Conservation (phyloP, 2,329 filamentous ascomycete species). For the Fusarium kyushuense region DNA sequence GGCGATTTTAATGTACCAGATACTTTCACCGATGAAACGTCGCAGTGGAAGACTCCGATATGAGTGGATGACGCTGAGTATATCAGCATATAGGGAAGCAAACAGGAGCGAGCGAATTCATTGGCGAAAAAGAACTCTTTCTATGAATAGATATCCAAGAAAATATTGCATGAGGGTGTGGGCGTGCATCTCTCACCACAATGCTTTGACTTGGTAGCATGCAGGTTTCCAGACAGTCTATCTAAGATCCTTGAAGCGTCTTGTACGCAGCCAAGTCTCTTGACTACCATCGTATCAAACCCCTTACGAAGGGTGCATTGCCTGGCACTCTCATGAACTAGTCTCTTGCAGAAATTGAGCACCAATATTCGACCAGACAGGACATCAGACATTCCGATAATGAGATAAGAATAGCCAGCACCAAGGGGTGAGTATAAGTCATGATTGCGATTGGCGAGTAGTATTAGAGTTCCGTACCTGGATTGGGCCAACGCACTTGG, state of each 20-base stretch:
- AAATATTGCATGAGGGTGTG: slow-evolving; percentile 24
- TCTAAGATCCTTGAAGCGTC: slow-evolving; percentile 19
- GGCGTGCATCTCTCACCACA: slow-evolving; percentile 8
- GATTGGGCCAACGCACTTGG: slow-evolving; percentile 18
- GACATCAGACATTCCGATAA: not conserved
- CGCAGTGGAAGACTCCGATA: slow-evolving; percentile 1
- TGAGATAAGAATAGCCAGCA: slow-evolving; percentile 21
- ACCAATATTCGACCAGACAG: not conserved
- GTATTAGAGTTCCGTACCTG: slow-evolving; percentile 1
- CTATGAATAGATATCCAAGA: not conserved
- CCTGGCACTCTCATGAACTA: not conserved
- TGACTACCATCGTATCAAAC: slow-evolving; percentile 7
- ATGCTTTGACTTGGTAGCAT: slow-evolving; percentile 15
- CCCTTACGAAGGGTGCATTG: slow-evolving; percentile 10
- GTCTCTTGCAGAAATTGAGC: not conserved
- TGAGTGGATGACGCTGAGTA: not conserved
- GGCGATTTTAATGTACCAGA: not conserved
- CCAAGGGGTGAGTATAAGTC: slow-evolving; percentile 6
- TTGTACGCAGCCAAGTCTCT: slow-evolving; percentile 11
- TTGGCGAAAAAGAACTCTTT: not conserved
- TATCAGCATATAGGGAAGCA: not conserved
- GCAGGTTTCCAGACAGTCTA: slow-evolving; percentile 33
- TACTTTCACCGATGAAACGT: slow-evolving; percentile 15
- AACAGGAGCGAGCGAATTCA: not conserved
- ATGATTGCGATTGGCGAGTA: slow-evolving; percentile 20